Base-by-base conservation (phyloP, 1,139 yeast species). In the Suhomyces yuchorum region DNA sequence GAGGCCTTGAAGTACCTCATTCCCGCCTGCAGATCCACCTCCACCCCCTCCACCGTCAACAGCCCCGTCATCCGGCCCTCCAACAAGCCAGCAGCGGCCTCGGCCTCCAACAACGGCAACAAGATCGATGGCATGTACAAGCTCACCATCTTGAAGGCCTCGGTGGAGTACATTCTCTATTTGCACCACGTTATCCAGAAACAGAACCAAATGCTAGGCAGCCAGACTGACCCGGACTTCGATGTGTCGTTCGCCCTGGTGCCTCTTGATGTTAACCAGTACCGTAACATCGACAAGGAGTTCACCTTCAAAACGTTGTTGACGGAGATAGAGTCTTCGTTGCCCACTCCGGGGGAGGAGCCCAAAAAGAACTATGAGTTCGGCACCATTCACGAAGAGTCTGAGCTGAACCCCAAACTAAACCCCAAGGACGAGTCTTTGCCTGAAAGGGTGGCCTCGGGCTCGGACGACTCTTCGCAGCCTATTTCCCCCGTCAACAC, bases 141-240 rank as follows among this genome's bases (percentile, higher is more conserved):
- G 65, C 75, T 88, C 52, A 88, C 91, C 12, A 87, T 88, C 24
- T 68, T 88, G 41, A 90, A 87, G 64, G 85, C 90, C 18, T 83
- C 93, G 0, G 96, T 88, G 23, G 92, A 87, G 57, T 87, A 88
- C 61, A 84, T 88, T 51, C 74, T 82, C 52, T 86, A 86, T 59
- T 71, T 88, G 43, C 91, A 87, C 60, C 75, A 77, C 48, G 75
- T 82, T 9, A 74, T 84, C 37, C 73, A 73, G 50, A 66, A 77
- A 49, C 83, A 80, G 57, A 70, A 70, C 50, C 60, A 66, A 49
- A 60, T 78, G 55, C 58, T 74, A 49, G 42, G 23, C 14, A 8
- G 4, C 14, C 57, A 50, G 55, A 46, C 52, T 40, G 28, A 19
- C 30, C 2, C 35, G 18, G 33, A 34, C 2, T 74, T 73, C 50